Evolutionary conservation across 345 rosid species (phyloP), one percentile per base, ranked within the genome.

Genomic region (Gossypium thurberi): DNA sequence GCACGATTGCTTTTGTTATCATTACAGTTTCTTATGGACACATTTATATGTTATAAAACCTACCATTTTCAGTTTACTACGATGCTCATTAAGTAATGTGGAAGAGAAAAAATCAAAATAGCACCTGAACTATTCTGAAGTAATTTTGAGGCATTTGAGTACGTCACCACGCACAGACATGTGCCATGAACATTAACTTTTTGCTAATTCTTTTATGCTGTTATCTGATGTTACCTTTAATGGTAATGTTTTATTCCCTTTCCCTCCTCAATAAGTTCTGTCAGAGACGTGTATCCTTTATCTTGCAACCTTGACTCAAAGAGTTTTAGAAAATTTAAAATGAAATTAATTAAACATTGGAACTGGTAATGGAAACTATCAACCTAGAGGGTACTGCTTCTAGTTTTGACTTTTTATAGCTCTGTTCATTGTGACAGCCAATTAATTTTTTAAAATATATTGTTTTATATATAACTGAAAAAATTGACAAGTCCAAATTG

Each of bases 1-100:
- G 98, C 78, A 84, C 46, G 78, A 10, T 50, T 58, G 42, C 2
- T 28, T 64, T 43, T 69, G 14, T 59, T 60, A 23, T 40, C 33
- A 48, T 72, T 67, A 44, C 51, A 13, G 13, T 57, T 46, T 71
- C 21, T 57, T 37, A 12, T 56, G 50, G 53, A 58, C 51, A 37
- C 2, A 8, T 71, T 69, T 14, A 69, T 51, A 51, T 25, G 72
- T 66, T 44, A 46, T 66, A 47, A 14, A 23, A 66, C 59, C 44
- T 68, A 51, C 17, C 59, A 69, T 33, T 17, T 12, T 67, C 71
- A 48, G 3, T 25, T 26, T 28, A 8, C 13, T 50, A 69, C 17
- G 21, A 50, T 26, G 57, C 14, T 17, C 44, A 26, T 51, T 26
- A 26, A 25, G 52, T 23, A 47, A 21, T 66, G 70, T 6, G 40